These are phyloP conservation scores for Penstemon eatonii DNA, from an alignment of 257 asterid species.

Conservation along the genomic window DNA sequence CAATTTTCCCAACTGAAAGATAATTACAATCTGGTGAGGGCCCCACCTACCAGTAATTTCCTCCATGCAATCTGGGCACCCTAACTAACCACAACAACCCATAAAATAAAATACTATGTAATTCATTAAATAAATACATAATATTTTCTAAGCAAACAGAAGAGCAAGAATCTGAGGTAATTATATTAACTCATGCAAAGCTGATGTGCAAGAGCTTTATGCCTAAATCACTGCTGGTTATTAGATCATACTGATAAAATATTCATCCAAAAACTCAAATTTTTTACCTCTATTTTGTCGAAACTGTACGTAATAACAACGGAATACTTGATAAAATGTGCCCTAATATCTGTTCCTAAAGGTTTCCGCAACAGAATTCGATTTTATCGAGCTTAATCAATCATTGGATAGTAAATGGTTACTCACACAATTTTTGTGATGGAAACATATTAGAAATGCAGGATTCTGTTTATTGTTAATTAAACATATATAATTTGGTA, in stretches of 20 bases:
- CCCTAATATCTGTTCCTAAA: neutral
- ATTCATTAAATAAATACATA: neutral
- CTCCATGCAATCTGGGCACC: slow-evolving; percentile 59
- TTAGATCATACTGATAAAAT: neutral
- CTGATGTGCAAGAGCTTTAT: slow-evolving; percentile 9
- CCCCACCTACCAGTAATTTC: slow-evolving; percentile 38
- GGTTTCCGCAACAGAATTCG: neutral
- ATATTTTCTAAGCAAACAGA: neutral
- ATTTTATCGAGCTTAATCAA: slow-evolving; percentile 28
- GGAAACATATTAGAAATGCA: slow-evolving; percentile 25
- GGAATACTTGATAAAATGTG: neutral
- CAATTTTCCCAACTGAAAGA: too few species aligned
- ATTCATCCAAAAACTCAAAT: neutral
- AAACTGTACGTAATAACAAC: neutral
- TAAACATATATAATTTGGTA: neutral
- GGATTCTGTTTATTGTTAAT: slow-evolving; percentile 32
- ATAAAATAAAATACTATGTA: slow-evolving; percentile 11
- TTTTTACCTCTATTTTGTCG: neutral
- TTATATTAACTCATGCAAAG: slow-evolving; percentile 26
- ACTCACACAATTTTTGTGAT: slow-evolving; percentile 52
- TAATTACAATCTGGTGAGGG: slow-evolving; percentile 34
- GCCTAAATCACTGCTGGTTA: slow-evolving; percentile 8
- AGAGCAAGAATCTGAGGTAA: neutral
- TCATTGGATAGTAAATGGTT: slow-evolving; percentile 41
- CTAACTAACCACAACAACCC: slow-evolving; percentile 48